These are phyloP conservation scores for Cladophialophora yegresii DNA, from an alignment of 2,329 filamentous ascomycete species.

Conservation along the genomic window DNA sequence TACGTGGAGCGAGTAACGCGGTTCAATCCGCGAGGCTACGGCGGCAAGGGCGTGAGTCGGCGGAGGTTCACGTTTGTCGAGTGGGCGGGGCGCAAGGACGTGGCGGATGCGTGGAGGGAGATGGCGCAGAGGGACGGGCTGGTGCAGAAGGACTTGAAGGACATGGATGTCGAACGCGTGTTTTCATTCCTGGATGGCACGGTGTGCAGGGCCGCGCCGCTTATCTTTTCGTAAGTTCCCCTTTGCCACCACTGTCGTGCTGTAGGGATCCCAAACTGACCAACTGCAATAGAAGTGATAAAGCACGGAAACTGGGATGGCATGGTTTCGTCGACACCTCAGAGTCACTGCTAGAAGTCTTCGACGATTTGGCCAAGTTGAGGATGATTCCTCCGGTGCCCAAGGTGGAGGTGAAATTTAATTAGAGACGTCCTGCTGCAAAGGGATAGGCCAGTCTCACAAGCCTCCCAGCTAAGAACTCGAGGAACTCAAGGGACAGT, in stretches of 20 bases:
- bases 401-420: slow-evolving; percentile 32
- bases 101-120: slow-evolving; percentile 51
- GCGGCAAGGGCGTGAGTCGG: slow-evolving; percentile 45
- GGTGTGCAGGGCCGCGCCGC: slow-evolving; percentile 39
- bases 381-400: slow-evolving; percentile 35
- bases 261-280: background rate
- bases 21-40: slow-evolving; percentile 46
- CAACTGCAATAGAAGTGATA: slow-evolving; percentile 35
- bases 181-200: slow-evolving; percentile 52
- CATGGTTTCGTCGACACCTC: slow-evolving; percentile 42
- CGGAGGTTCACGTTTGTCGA: slow-evolving; percentile 48
- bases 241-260: too few relatives aligned
- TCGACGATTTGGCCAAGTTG: slow-evolving; percentile 32
- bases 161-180: slow-evolving; percentile 46
- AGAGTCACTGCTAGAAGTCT: slow-evolving; percentile 37
- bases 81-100: slow-evolving; percentile 51
- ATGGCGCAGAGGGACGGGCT: slow-evolving; percentile 48
- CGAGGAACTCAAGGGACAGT: background rate
- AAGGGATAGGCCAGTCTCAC: background rate
- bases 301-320: slow-evolving; percentile 41
- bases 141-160: slow-evolving; percentile 45
- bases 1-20: slow-evolving; percentile 36
- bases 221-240: slow-evolving; percentile 40
- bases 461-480: too few relatives aligned
- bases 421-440: slow-evolving; percentile 2